Evolutionary conservation across 352 stramenopile species (phyloP).

Genomic region (Phytophthora tentaculata): DNA sequence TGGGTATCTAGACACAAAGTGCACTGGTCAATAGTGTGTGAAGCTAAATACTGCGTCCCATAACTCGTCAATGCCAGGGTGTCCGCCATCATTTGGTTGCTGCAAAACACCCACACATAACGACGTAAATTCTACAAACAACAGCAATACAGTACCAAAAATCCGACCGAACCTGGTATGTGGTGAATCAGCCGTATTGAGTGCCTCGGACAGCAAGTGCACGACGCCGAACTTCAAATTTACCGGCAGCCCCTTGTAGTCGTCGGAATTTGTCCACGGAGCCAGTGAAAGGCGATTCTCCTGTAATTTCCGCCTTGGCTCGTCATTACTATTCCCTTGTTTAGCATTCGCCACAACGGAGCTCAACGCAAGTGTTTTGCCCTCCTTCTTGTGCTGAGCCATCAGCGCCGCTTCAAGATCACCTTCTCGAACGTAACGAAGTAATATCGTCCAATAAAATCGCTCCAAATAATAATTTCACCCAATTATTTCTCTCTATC

Average conservation of each 20-base stretch:
- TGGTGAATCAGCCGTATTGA: slow-evolving; percentile 41
- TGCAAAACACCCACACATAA: background rate
- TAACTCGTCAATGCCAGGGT: slow-evolving; percentile 57
- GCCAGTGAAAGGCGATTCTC: slow-evolving; percentile 6
- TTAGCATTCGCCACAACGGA: slow-evolving; percentile 7
- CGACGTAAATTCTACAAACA: background rate
- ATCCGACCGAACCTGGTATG: slow-evolving; percentile 34
- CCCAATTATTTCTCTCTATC: background rate
- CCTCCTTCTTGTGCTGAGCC: slow-evolving; percentile 6
- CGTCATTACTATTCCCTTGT: slow-evolving; percentile 9
- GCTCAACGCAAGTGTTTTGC: background rate
- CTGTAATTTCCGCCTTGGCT: slow-evolving; percentile 18
- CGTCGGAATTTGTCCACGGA: slow-evolving; percentile 26
- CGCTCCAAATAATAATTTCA: background rate
- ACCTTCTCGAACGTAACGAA: background rate
- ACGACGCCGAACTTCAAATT: slow-evolving; percentile 41
- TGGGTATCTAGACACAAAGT: slow-evolving; percentile 17
- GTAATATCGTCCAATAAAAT: slow-evolving; percentile 29
- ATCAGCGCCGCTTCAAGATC: slow-evolving; percentile 32
- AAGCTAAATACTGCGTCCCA: slow-evolving; percentile 43
- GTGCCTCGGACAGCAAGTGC: slow-evolving; percentile 33
- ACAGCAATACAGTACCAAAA: background rate
- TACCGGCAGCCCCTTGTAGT: slow-evolving; percentile 32
- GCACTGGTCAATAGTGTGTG: slow-evolving; percentile 21
- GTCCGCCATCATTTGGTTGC: slow-evolving; percentile 47